Evolutionary conservation across 768 basidiomycete species (phyloP).

Genomic region (Trametes gibbosa): DNA sequence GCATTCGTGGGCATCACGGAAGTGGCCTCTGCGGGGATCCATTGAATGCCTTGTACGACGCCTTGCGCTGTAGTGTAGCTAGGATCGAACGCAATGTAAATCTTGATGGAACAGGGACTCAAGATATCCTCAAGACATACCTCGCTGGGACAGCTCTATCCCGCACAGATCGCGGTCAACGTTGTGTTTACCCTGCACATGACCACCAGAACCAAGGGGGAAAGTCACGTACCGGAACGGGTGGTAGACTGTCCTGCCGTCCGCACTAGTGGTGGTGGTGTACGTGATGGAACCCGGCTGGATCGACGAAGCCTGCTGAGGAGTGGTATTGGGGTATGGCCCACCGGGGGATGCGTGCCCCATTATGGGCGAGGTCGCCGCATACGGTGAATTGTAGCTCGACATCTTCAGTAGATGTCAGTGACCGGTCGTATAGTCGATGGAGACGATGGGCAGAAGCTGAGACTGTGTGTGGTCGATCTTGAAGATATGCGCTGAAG

Average conservation of each 20-base stretch:
- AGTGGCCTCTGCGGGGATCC: conserved; percentile 70
- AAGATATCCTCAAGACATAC: conserved; percentile 36
- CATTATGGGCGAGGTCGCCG: conserved; percentile 2
- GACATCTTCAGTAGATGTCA: neutral
- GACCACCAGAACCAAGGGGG: neutral
- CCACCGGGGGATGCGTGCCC: conserved; percentile 17
- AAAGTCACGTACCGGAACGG: conserved; percentile 60
- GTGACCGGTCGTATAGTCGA: neutral
- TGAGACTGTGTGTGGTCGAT: too few species aligned
- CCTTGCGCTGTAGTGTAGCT: conserved; percentile 76
- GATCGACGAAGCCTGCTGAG: conserved; percentile 41
- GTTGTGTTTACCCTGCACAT: neutral
- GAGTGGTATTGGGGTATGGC: conserved; percentile 15
- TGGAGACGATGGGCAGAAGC: neutral
- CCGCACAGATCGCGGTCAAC: conserved; percentile 22
- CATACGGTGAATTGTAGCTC: neutral
- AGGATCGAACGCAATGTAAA: neutral
- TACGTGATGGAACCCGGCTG: conserved; percentile 71
- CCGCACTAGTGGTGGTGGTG: conserved; percentile 58
- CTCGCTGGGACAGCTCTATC: conserved; percentile 71
- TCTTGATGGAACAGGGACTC: neutral
- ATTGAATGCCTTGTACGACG: conserved; percentile 60
- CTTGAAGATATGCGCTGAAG: neutral
- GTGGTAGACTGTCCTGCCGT: conserved; percentile 66
- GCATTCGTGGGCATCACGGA: conserved; percentile 58